Evolutionary conservation across 2,329 filamentous ascomycete genomes (phyloP), one percentile per base, ranked within the genome.

Genomic region (Diaporthe sp.): DNA sequence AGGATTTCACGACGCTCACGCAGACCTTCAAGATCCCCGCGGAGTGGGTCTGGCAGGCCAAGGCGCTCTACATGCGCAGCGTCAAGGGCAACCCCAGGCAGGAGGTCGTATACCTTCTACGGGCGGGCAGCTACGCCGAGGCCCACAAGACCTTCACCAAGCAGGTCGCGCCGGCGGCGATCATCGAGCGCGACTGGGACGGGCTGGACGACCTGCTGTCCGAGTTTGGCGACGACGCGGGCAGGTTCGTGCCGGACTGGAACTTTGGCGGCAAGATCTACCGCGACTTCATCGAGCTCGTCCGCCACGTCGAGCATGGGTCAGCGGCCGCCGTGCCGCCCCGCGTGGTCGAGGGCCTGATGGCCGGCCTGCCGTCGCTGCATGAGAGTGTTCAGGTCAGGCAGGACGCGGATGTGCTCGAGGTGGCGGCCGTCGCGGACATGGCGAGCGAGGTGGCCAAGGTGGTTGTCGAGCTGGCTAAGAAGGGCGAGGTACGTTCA

Each of bases 21-120:
- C 85, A 89, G 58, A 91, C 90, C 42, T 90, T 96, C 71, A 89
- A 91, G 77, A 90, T 98, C 55, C 95, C 96, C 0, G 84, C 88
- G 1, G 83, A 89, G 4, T 97, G 96, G 95, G 88, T 98, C 68
- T 97, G 94, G 91, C 91, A 95, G 75, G 95, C 97, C 25, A 94
- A 96, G 81, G 96, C 96, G 17, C 87, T 96, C 19, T 93, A 93
- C 83, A 95, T 95, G 84, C 93, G 94, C 76, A 92, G 92, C 74
- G 91, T 92, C 61, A 91, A 89, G 79, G 91, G 92, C 77, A 91
- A 96, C 81, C 88, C 93, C 15, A 89, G 88, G 60, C 87, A 87
- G 7, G 95, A 98, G 82, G 94, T 96, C 13, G 89, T 93, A 72
- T 97, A 92, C 79, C 91, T 99, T 17, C 89, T 98, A 75, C 91